Evolutionary conservation across 2,329 filamentous ascomycete species (phyloP).

Genomic region (Shiraia sp.): DNA sequence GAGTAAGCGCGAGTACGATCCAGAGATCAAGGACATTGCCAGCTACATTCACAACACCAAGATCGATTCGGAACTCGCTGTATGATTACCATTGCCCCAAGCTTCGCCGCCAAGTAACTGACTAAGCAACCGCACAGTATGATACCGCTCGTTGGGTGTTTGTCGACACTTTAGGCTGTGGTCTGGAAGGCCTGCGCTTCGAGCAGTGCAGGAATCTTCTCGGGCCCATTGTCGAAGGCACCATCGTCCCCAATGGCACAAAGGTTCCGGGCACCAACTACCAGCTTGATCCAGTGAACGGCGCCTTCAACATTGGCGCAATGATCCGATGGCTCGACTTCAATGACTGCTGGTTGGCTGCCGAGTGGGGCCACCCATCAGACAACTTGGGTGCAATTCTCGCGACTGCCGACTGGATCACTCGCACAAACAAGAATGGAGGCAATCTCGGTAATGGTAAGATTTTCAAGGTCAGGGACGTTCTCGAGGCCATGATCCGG

Average conservation of each 20-base stretch:
- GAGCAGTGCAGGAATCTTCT: constrained; percentile 95
- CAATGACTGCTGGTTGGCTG: constrained; percentile 99
- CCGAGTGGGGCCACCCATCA: constrained; percentile 98
- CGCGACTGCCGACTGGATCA: constrained; percentile 95
- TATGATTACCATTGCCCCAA: constrained; percentile 55
- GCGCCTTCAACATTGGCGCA: constrained; percentile 97
- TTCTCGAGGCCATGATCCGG: constrained; percentile 98
- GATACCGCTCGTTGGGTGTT: constrained; percentile 97
- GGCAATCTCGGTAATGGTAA: constrained; percentile 73
- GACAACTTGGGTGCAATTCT: constrained; percentile 98
- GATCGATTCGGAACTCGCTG: constrained; percentile 88
- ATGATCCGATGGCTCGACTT: constrained; percentile 99
- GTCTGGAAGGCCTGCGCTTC: constrained; percentile 92
- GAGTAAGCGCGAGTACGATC: constrained; percentile 68
- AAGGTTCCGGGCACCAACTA: constrained; percentile 90
- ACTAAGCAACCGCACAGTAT: constrained; percentile 58
- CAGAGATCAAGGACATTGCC: constrained; percentile 94
- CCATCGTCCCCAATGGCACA: constrained; percentile 86
- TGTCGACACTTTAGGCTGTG: constrained; percentile 94
- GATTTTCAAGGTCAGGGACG: constrained; percentile 84
- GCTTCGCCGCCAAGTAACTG: constrained; percentile 16
- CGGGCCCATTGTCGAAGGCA: constrained; percentile 88
- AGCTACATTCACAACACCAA: constrained; percentile 91
- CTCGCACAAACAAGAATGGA: constrained; percentile 86
- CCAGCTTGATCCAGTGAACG: constrained; percentile 92